Evolutionary conservation across 140 eudicot genomes (phyloP).

Genomic region (Flaveria floridana): DNA sequence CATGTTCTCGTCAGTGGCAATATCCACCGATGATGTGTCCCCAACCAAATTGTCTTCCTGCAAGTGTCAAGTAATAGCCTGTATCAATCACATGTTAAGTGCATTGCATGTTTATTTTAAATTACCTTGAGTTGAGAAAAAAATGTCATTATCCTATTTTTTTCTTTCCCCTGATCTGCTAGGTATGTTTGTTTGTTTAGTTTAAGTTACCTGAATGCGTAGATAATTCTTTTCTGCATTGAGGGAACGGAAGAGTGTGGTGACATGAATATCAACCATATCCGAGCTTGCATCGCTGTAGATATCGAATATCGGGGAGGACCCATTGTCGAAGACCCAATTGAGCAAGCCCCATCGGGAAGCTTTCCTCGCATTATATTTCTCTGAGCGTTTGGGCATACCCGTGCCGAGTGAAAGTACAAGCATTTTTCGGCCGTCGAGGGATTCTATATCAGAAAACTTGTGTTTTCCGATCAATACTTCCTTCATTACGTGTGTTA

Average conservation of each 20-base stretch:
- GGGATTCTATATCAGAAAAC: conserved; percentile 37
- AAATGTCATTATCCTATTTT: too few relatives aligned
- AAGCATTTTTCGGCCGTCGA: conserved; percentile 51
- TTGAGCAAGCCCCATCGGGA: conserved; percentile 58
- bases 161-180: too few relatives aligned
- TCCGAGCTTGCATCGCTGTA: conserved; percentile 62
- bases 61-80: background rate
- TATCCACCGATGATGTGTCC: conserved; percentile 54
- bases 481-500: conserved; percentile 55
- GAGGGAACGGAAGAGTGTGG: conserved; percentile 63
- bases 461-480: conserved; percentile 47
- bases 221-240: conserved; percentile 55
- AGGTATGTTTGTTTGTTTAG: background rate
- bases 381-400: conserved; percentile 41
- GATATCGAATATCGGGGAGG: conserved; percentile 52
- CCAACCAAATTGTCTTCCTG: conserved; percentile 58
- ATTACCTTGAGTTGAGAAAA: too few relatives aligned
- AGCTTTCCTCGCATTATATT: conserved; percentile 42
- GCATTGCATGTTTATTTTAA: too few relatives aligned
- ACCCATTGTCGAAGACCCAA: conserved; percentile 62
- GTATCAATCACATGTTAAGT: too few relatives aligned
- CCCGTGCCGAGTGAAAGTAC: conserved; percentile 78
- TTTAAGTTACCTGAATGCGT: conserved; percentile 62
- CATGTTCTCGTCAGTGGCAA: conserved; percentile 49
- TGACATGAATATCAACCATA: conserved; percentile 80